Conservation (phyloP, 768 basidiomycete genomes). For the Kwoniella sp. region DNA sequence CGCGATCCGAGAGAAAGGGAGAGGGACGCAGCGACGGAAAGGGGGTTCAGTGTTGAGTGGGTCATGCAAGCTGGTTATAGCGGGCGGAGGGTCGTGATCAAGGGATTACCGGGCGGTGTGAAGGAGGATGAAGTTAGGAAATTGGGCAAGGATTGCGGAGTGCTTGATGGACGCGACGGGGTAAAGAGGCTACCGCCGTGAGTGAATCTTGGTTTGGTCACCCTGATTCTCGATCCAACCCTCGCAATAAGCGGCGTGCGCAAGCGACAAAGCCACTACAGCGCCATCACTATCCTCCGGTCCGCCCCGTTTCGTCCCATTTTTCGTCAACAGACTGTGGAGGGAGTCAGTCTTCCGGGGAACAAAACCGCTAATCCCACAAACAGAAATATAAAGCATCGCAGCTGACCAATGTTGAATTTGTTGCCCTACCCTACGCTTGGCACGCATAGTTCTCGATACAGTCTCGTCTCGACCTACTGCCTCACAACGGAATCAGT, state of each 20-base stretch:
- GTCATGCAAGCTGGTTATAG: neutral
- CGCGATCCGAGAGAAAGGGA: neutral
- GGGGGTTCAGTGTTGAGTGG: slow-evolving; percentile 22
- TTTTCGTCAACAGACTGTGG: too few species aligned
- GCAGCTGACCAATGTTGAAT: too few species aligned
- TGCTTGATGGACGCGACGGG: slow-evolving; percentile 12
- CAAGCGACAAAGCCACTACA: too few species aligned
- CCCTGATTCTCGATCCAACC: too few species aligned
- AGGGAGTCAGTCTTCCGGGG: too few species aligned
- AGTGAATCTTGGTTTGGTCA: slow-evolving; percentile 2
- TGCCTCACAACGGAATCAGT: slow-evolving; percentile 26
- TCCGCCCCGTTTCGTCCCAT: too few species aligned
- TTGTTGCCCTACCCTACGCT: neutral
- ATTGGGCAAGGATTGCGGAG: slow-evolving; percentile 25
- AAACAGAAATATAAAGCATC: too few species aligned
- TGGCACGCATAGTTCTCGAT: neutral
- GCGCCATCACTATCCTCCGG: too few species aligned
- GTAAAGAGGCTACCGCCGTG: slow-evolving; percentile 22
- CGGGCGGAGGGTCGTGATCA: slow-evolving; percentile 25
- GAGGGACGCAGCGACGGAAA: neutral
- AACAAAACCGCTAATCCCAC: too few species aligned
- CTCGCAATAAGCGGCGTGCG: too few species aligned
- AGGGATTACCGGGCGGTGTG: slow-evolving; percentile 17
- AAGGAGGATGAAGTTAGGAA: slow-evolving; percentile 11
- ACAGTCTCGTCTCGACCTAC: slow-evolving; percentile 22